phyloP scores from a whole-genome alignment of 805 yeast genomes.

The Barnettozyma wickerhamii region DNA sequence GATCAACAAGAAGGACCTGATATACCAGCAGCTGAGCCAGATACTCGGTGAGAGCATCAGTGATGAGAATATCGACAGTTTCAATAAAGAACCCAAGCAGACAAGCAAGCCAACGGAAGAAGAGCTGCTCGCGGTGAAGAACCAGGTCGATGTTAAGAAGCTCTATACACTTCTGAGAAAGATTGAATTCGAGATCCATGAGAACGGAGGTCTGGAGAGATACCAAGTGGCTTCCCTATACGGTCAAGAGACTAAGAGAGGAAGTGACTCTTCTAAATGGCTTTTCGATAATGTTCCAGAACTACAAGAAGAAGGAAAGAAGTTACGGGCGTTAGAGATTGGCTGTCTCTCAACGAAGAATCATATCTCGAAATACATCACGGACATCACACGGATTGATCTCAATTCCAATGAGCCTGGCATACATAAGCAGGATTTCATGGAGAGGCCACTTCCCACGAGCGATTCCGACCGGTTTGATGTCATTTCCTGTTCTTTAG shows the following conservation, averaged over 20 bases:
- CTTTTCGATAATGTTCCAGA: constrained; percentile 68
- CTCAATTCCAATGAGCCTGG: constrained; percentile 72
- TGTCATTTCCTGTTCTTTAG: constrained; percentile 78
- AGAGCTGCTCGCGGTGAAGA: constrained; percentile 14
- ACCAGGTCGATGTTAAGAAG: constrained; percentile 12
- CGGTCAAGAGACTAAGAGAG: constrained; percentile 75
- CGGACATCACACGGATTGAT: constrained; percentile 56
- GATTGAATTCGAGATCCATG: constrained; percentile 57
- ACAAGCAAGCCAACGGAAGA: constrained; percentile 13
- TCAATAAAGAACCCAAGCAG: constrained; percentile 8
- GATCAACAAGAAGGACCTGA: constrained; percentile 46
- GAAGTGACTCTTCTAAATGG: constrained; percentile 88
- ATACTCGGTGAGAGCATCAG: constrained; percentile 19
- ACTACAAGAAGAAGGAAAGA: constrained; percentile 9
- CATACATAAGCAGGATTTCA: constrained; percentile 77
- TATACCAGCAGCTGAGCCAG: constrained; percentile 32
- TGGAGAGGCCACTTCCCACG: constrained; percentile 64
- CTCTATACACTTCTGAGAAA: constrained; percentile 38
- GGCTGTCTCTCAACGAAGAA: constrained; percentile 76
- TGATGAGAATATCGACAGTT: constrained; percentile 21
- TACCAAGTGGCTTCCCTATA: constrained; percentile 84
- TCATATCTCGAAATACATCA: constrained; percentile 42
- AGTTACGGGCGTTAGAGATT: constrained; percentile 61
- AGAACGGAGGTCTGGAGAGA: constrained; percentile 69
- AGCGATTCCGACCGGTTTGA: constrained; percentile 46